Evolutionary conservation across 768 basidiomycete genomes (phyloP).

Genomic region (Mycena galericulata): DNA sequence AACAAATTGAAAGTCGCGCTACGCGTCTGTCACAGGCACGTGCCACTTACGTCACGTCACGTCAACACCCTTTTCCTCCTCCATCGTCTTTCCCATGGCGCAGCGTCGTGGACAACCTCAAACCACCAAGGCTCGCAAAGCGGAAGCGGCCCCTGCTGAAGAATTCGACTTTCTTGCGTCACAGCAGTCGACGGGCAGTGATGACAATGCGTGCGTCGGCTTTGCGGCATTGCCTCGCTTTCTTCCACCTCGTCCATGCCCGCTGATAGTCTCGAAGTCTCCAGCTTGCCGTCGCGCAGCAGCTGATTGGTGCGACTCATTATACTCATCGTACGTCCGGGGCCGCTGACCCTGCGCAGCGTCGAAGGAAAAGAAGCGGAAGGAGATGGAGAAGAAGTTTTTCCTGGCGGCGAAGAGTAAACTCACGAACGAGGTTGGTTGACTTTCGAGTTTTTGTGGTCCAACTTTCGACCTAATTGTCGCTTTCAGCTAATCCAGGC

Average conservation of each 20-base stretch:
- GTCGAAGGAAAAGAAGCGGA: slow-evolving; percentile 34
- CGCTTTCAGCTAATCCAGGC: slow-evolving; percentile 2
- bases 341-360: slow-evolving; percentile 3
- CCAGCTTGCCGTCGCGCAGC: slow-evolving; percentile 32
- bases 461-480: not conserved
- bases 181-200: slow-evolving; percentile 34
- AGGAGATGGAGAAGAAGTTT: slow-evolving; percentile 33
- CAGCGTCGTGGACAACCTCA: slow-evolving; percentile 27
- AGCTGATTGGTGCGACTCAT: slow-evolving; percentile 27
- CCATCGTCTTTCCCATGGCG: slow-evolving; percentile 19
- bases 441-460: not conserved
- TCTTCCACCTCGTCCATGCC: not conserved
- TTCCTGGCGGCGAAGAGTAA: slow-evolving; percentile 23
- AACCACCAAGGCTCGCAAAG: slow-evolving; percentile 12
- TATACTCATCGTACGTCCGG: not conserved
- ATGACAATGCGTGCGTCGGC: slow-evolving; percentile 29
- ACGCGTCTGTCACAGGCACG: not conserved
- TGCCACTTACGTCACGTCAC: not conserved
- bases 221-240: not conserved
- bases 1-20: not conserved
- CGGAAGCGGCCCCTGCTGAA: slow-evolving; percentile 11
- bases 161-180: slow-evolving; percentile 37
- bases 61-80: not conserved
- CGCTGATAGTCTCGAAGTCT: not conserved
- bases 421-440: slow-evolving; percentile 24